phyloP scores from a whole-genome alignment of 192 early-diverging fungal species.

The Podila horticola region DNA sequence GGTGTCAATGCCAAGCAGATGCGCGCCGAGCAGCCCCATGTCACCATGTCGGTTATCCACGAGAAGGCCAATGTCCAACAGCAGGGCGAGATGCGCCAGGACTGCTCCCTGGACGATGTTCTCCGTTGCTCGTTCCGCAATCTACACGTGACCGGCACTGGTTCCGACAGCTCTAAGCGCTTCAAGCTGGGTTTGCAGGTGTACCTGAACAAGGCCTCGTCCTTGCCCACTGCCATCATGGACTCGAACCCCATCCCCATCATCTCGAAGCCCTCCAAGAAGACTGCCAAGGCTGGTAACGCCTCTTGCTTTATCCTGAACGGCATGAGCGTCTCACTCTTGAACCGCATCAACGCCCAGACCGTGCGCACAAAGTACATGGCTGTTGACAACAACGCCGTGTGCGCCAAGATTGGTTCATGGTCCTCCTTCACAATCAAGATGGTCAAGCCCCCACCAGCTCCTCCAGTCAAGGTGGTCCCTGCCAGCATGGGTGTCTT shows the following conservation, averaged over 20 bases:
- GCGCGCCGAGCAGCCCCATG: constrained; percentile 60
- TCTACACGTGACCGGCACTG: constrained; percentile 80
- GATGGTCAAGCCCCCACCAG: constrained; percentile 51
- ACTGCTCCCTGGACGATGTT: constrained; percentile 59
- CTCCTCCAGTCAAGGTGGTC: constrained; percentile 30
- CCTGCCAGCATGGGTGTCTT: constrained; percentile 37
- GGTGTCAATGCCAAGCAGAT: constrained; percentile 57
- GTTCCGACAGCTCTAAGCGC: constrained; percentile 76
- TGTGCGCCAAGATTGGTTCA: constrained; percentile 70
- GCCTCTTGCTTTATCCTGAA: constrained; percentile 79
- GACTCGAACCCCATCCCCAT: constrained; percentile 83
- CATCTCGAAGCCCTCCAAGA: constrained; percentile 95
- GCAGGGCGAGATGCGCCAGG: constrained; percentile 55
- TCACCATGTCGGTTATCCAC: constrained; percentile 71
- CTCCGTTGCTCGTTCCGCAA: constrained; percentile 75
- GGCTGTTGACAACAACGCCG: constrained; percentile 64
- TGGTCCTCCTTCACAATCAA: constrained; percentile 73
- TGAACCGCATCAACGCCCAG: constrained; percentile 93
- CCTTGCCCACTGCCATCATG: constrained; percentile 66
- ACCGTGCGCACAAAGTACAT: constrained; percentile 90
- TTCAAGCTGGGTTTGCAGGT: constrained; percentile 77
- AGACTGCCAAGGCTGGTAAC: constrained; percentile 86
- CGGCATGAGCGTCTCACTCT: constrained; percentile 83
- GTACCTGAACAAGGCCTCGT: constrained; percentile 54
- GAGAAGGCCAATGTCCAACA: constrained; percentile 65